These are phyloP conservation scores for Termitomyces sp. DNA, from an alignment of 768 basidiomycete species.

Conservation along the genomic window DNA sequence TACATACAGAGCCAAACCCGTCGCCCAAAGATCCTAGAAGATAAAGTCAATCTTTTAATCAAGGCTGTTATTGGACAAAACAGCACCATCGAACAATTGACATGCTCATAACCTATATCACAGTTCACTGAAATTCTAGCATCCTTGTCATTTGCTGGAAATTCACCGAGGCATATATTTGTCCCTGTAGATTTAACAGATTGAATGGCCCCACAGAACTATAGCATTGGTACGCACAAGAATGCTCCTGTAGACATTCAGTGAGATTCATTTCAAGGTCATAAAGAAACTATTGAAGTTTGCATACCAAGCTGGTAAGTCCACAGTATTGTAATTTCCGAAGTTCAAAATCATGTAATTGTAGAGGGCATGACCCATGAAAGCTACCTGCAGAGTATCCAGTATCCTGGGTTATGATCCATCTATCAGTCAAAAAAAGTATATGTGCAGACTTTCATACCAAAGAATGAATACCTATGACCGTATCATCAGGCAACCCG, in stretches of 20 bases:
- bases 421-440: not conserved
- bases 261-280: not conserved
- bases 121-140: no score
- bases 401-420: not conserved
- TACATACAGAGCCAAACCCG: not conserved
- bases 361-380: not conserved
- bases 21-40: not conserved
- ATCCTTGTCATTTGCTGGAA: no score
- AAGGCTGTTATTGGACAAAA: not conserved
- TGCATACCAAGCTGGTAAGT: not conserved
- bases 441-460: not conserved
- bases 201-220: not conserved
- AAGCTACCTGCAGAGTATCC: not conserved
- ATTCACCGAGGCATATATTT: no score
- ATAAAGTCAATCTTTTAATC: not conserved
- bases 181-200: not conserved
- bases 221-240: not conserved
- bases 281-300: not conserved
- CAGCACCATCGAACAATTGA: not conserved
- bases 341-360: not conserved
- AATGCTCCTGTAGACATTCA: not conserved
- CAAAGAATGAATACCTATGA: constrained; percentile 3
- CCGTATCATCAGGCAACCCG: not conserved
- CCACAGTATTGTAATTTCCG: not conserved
- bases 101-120: no score